Percentiles rank a stretch among this genome's conserved stretches.
Evolutionary conservation across 805 yeast genomes (phyloP).

Genomic region (Kodamaea restingae): DNA sequence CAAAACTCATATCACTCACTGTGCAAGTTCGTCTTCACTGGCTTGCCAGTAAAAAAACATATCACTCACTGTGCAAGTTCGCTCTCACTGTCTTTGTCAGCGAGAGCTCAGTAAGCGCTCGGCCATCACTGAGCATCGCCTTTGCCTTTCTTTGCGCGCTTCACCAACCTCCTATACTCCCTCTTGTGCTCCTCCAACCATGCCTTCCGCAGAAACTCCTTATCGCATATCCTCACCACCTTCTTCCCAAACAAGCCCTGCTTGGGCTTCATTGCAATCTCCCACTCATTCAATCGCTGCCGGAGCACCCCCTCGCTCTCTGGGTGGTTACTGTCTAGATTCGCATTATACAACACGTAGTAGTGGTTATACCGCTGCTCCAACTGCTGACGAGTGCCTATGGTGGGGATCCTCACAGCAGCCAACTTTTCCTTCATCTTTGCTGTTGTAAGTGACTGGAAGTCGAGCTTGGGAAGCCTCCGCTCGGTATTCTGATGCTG

Average conservation of each 20-base stretch:
- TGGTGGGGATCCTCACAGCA: conserved; percentile 51
- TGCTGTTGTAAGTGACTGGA: conserved; percentile 51
- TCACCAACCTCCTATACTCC: conserved; percentile 37
- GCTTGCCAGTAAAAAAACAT: too few relatives aligned
- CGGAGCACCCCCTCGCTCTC: conserved; percentile 51
- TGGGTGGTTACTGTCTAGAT: conserved; percentile 69
- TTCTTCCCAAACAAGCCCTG: conserved; percentile 8
- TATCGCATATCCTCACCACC: conserved; percentile 35
- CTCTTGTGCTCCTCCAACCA: conserved; percentile 40
- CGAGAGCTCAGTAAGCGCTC: too few relatives aligned
- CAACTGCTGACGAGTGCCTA: conserved; percentile 60
- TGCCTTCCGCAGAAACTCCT: conserved; percentile 41
- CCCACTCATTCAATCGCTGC: conserved; percentile 65
- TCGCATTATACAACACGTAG: conserved; percentile 74
- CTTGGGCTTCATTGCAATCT: conserved; percentile 22
- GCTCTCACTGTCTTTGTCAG: too few relatives aligned
- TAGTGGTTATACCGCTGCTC: conserved; percentile 75
- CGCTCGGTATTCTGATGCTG: conserved; percentile 25
- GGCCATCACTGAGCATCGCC: too few relatives aligned
- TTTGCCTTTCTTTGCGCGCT: conserved; percentile 26
- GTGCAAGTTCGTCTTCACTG: too few relatives aligned
- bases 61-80: too few relatives aligned
- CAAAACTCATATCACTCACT: too few relatives aligned
- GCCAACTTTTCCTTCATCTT: conserved; percentile 59
- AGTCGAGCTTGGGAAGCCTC: conserved; percentile 62